Evolutionary conservation across 345 rosid genomes (phyloP), one percentile per base, ranked within the genome.

Genomic region (Salix koriyanagi): DNA sequence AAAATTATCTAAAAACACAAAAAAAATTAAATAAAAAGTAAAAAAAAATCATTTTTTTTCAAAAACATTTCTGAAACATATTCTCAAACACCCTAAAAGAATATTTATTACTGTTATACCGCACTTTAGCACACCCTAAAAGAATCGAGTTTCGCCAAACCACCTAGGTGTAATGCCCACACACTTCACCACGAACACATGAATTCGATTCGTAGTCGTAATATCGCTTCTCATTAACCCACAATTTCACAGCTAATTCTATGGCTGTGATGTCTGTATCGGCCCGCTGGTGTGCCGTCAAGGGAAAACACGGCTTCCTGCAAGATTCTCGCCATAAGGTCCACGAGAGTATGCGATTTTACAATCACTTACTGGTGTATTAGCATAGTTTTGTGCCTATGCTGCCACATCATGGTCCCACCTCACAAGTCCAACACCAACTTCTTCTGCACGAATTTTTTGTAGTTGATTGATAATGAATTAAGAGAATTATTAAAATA

Each of bases 151-250:
- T 70, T 28, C 68, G 67, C 83, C 83, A 80, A 6, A 75, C 76
- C 3, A 80, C 72, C 28, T 80, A 76, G 19, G 71, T 70, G 1
- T 75, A 79, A 48, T 79, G 82, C 28, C 46, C 23, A 41, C 82
- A 79, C 36, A 75, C 76, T 26, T 83, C 44, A 7, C 86, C 87
- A 4, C 79, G 74, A 19, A 78, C 79, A 72, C 97, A 91, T 5
- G 83, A 74, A 75, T 89, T 91, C 23, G 94, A 73, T 69, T 60
- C 64, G 72, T 87, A 79, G 65, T 89, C 77, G 54, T 92, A 94
- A 64, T 73, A 2, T 6, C 71, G 74, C 84, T 86, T 85, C 85
- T 90, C 97, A 39, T 67, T 64, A 2, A 86, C 88, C 88, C 91
- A 91, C 86, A 90, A 0, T 13, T 69, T 67, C 36, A 91, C 92